These are phyloP conservation scores for Solanum gandarillasii DNA, from an alignment of 257 asterid species.

Conservation along the genomic window DNA sequence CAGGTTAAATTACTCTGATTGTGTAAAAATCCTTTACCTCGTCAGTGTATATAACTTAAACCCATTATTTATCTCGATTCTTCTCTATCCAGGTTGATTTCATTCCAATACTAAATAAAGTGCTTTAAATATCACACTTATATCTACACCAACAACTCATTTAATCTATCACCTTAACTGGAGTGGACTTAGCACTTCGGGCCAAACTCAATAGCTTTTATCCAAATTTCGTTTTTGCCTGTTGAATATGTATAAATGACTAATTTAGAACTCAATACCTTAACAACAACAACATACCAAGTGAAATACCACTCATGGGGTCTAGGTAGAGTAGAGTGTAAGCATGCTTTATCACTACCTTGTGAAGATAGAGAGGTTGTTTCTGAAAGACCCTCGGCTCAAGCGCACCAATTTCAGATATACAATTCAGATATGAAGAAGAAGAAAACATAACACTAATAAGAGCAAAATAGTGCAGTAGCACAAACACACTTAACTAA, in stretches of 20 bases:
- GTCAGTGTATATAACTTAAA: not conserved
- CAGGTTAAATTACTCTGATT: not conserved
- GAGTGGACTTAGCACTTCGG: not conserved
- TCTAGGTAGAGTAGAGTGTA: too few relatives aligned
- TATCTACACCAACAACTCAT: not conserved
- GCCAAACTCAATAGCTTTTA: not conserved
- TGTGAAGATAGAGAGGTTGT: too few relatives aligned
- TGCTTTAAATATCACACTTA: not conserved
- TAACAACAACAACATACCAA: not conserved
- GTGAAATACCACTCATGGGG: not conserved
- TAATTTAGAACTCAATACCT: not conserved
- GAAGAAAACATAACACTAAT: too few relatives aligned
- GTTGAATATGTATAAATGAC: not conserved
- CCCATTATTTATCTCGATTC: not conserved
- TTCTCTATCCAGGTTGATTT: not conserved
- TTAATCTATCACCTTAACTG: not conserved
- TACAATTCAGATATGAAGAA: too few relatives aligned
- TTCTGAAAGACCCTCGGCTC: too few relatives aligned
- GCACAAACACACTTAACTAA: not conserved
- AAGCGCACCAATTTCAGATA: too few relatives aligned
- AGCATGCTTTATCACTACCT: too few relatives aligned
- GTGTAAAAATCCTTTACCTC: not conserved
- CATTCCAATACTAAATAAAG: not conserved
- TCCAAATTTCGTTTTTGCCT: not conserved
- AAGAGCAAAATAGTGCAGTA: not conserved